Evolutionary conservation across 495 filamentous ascomycete species (phyloP).

Genomic region (Penicillium canescens): DNA sequence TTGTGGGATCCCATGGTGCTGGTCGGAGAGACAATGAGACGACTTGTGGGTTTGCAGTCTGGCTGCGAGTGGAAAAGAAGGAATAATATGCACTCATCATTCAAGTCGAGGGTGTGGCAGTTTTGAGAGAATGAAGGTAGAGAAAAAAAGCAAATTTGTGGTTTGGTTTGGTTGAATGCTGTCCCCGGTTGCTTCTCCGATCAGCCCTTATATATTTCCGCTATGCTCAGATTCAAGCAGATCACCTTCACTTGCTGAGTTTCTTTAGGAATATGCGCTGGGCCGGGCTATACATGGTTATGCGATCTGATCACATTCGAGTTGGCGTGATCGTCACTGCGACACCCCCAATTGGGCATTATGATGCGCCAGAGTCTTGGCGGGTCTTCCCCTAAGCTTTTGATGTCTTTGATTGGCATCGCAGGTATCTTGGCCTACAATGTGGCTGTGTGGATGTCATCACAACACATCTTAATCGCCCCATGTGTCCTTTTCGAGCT

Average conservation of each 20-base stretch:
- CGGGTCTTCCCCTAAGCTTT: neutral
- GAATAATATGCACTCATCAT: neutral
- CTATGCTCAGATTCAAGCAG: too few species aligned
- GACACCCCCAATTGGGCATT: neutral
- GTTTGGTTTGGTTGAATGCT: too few species aligned
- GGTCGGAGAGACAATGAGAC: slow-evolving; percentile 1
- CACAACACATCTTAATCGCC: neutral
- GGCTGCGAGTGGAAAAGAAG: neutral
- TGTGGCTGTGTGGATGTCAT: neutral
- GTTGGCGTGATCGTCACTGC: too few species aligned
- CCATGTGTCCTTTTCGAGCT: neutral
- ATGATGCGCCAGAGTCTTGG: slow-evolving; percentile 6
- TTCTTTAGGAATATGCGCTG: too few species aligned
- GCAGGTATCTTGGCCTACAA: neutral
- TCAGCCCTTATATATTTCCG: too few species aligned
- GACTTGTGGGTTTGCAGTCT: neutral
- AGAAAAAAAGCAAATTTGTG: too few species aligned
- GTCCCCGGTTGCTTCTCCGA: too few species aligned
- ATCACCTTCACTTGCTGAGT: too few species aligned
- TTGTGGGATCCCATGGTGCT: slow-evolving; percentile 6
- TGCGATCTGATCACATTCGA: too few species aligned
- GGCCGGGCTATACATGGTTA: too few species aligned
- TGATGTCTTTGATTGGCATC: neutral
- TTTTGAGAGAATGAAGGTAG: too few species aligned
- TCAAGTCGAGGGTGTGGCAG: too few species aligned